A percentile compares a stretch with the other conserved stretches of the same genome.
These are phyloP conservation scores for barrel medic (Medicago truncatula) DNA, from an alignment of 306 rosid species.

Conservation along the genomic window DNA sequence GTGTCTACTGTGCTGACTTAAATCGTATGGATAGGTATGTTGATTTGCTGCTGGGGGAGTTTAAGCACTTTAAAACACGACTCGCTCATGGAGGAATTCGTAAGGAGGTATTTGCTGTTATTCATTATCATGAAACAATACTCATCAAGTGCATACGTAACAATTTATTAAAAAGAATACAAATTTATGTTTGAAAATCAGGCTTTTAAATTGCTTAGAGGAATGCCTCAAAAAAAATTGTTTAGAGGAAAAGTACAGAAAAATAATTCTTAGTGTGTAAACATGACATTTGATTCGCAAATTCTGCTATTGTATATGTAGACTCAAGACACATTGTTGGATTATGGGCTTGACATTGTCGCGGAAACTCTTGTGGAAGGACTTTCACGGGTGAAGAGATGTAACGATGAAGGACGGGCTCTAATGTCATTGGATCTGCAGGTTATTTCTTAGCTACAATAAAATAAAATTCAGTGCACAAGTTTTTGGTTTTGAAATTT, in stretches of 20 bases:
- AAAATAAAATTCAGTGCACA: background rate
- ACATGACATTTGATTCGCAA: conserved; percentile 32
- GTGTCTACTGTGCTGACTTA: conserved; percentile 45
- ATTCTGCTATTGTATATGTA: conserved; percentile 45
- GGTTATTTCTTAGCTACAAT: conserved; percentile 54
- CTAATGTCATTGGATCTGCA: conserved; percentile 96
- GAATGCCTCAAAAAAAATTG: background rate
- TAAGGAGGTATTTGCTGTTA: conserved; percentile 73
- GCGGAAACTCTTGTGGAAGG: conserved; percentile 94
- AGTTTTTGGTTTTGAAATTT: conserved; percentile 29
- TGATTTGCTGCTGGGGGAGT: conserved; percentile 95
- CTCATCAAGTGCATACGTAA: conserved; percentile 13
- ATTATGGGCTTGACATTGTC: conserved; percentile 80
- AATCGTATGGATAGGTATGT: conserved; percentile 71
- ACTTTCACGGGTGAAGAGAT: conserved; percentile 91
- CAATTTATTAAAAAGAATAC: conserved; percentile 33
- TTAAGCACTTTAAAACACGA: conserved; percentile 97
- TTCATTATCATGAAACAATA: conserved; percentile 40
- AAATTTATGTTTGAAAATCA: conserved; percentile 13
- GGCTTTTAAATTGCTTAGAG: conserved; percentile 25
- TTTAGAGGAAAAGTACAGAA: conserved; percentile 24
- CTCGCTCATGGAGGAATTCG: conserved; percentile 87
- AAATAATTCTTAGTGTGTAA: conserved; percentile 11
- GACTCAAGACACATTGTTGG: conserved; percentile 79
- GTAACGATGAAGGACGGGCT: conserved; percentile 97